A percentile compares a stretch with the other conserved stretches of the same genome.
Conservation (phyloP, 176 grass and related monocot genomes). For the Musa schizocarpa region DNA sequence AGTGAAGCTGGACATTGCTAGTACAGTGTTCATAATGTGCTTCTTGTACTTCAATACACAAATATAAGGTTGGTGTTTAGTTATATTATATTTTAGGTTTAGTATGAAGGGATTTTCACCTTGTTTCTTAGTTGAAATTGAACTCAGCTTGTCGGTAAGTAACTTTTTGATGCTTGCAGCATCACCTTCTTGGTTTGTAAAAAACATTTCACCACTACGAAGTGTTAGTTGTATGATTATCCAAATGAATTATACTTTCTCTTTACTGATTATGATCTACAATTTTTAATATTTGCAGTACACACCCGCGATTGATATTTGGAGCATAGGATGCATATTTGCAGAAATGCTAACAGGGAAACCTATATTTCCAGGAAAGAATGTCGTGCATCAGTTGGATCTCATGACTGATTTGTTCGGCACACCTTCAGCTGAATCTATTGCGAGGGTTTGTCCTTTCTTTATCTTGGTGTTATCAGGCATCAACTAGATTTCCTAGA, state of each 20-base stretch:
- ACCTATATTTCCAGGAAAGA: constrained; percentile 61
- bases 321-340: constrained; percentile 97
- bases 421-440: constrained; percentile 36
- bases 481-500: neutral
- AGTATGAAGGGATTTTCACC: neutral
- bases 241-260: too few relatives aligned
- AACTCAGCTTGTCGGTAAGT: neutral
- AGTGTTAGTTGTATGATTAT: too few relatives aligned
- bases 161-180: too few relatives aligned
- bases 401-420: constrained; percentile 75
- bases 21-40: too few relatives aligned
- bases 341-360: constrained; percentile 62
- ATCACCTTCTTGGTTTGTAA: too few relatives aligned
- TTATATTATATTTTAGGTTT: neutral
- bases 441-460: constrained; percentile 43
- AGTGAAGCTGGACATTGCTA: too few relatives aligned
- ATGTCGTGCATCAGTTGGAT: constrained; percentile 85
- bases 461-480: neutral
- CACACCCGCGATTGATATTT: constrained; percentile 92
- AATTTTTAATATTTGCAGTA: constrained; percentile 38
- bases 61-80: too few relatives aligned
- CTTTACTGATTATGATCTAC: neutral
- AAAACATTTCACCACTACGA: too few relatives aligned
- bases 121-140: neutral
- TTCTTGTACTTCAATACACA: too few relatives aligned